Conservation (phyloP, 495 filamentous ascomycete genomes). For the Lophiotrema nucula region DNA sequence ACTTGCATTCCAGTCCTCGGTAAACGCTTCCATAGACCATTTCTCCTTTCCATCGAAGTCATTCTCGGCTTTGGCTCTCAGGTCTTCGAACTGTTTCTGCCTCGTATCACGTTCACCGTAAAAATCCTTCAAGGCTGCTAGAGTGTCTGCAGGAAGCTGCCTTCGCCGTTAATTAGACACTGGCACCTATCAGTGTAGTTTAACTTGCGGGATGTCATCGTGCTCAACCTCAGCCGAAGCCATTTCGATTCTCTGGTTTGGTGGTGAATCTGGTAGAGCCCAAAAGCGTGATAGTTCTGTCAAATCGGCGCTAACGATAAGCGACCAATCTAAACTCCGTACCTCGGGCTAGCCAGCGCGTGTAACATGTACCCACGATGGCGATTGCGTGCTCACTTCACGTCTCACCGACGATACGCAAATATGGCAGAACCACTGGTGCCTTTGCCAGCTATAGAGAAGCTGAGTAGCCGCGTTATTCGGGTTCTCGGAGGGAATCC, state of each 20-base stretch:
- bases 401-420: conserved; percentile 15
- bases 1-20: conserved; percentile 77
- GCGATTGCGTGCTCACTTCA: conserved; percentile 23
- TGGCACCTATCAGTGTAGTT: neutral
- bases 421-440: conserved; percentile 36
- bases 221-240: conserved; percentile 12
- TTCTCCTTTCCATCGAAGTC: conserved; percentile 46
- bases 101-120: conserved; percentile 64
- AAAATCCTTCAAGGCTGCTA: conserved; percentile 66
- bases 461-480: conserved; percentile 40
- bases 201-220: conserved; percentile 31
- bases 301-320: conserved; percentile 26
- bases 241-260: conserved; percentile 9
- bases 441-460: conserved; percentile 38
- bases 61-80: conserved; percentile 53
- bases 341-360: conserved; percentile 7
- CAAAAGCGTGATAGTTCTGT: neutral
- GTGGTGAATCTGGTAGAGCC: neutral
- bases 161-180: conserved; percentile 36
- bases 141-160: conserved; percentile 57
- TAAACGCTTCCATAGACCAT: conserved; percentile 69
- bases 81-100: conserved; percentile 60
- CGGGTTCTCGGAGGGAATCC: conserved; percentile 46
- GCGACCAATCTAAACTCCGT: conserved; percentile 31
- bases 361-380: conserved; percentile 24